Percentiles rank a stretch among this genome's conserved stretches.
phyloP scores from a whole-genome alignment of 768 basidiomycete species.

The Nevesoporus exiguus region DNA sequence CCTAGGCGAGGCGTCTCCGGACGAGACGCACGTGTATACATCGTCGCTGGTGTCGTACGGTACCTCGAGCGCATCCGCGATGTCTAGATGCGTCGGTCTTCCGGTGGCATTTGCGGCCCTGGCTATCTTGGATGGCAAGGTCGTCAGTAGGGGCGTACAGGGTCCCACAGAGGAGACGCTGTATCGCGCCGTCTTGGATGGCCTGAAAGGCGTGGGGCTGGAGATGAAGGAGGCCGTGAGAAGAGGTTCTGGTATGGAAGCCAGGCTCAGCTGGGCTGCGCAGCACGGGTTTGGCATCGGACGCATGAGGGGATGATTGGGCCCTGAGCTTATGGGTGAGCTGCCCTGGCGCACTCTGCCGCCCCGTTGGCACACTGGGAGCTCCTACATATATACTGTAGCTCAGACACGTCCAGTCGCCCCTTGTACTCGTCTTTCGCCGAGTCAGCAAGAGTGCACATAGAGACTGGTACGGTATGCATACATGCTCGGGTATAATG shows the following conservation, averaged over 20 bases:
- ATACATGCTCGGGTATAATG: no score
- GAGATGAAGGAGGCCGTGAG: constrained; percentile 37
- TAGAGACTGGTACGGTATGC: no score
- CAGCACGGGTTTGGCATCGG: background rate
- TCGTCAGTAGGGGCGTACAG: constrained; percentile 54
- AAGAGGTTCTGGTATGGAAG: constrained; percentile 48
- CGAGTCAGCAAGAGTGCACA: no score
- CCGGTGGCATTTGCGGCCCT: constrained; percentile 84
- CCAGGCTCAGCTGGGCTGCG: constrained; percentile 26
- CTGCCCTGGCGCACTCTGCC: no score
- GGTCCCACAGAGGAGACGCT: constrained; percentile 63
- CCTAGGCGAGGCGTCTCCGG: constrained; percentile 1
- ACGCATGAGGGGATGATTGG: background rate
- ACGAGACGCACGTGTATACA: constrained; percentile 53
- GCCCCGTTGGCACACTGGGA: no score
- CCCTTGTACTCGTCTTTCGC: no score
- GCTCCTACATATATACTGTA: no score
- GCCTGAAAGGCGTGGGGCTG: constrained; percentile 49
- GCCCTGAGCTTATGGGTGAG: background rate
- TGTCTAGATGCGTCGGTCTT: constrained; percentile 88
- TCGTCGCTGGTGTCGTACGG: constrained; percentile 68
- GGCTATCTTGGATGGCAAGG: constrained; percentile 60
- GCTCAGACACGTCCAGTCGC: no score
- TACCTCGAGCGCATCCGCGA: constrained; percentile 60
- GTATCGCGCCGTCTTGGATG: constrained; percentile 58